Evolutionary conservation across 2,329 filamentous ascomycete species (phyloP), one percentile per base, ranked within the genome.

Genomic region (Curvularia sp.): DNA sequence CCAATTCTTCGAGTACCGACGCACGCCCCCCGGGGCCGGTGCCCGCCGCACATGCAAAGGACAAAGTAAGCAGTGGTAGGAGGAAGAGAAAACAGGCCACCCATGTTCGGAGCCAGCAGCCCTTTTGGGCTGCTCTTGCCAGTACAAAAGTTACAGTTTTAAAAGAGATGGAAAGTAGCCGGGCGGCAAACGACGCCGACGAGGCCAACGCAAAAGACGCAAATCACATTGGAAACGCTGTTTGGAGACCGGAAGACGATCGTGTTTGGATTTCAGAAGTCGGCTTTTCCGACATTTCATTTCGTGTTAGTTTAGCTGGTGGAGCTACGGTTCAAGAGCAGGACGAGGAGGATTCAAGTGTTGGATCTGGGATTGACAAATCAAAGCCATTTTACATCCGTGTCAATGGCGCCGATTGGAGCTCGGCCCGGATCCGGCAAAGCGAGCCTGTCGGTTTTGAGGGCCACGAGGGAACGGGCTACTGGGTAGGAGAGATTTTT

Each of bases 111-210:
- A 91, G 92, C 75, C 89, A 92, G 73, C 93, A 97, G 79, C 93
- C 93, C 49, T 86, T 97, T 65, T 97, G 93, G 93, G 92, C 93
- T 64, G 93, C 93, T 48, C 86, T 97, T 68, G 93, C 93, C 51
- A 97, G 92, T 80, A 97, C 93, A 73, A 97, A 97, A 83, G 93
- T 97, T 75, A 94, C 95, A 69, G 92, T 97, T 79, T 89, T 96
- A 73, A 95, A 96, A 80, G 93, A 78, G 81, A 85, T 83, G 76
- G 82, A 84, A 79, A 86, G 96, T 75, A 94, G 91, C 65, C 88
- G 91, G 75, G 88, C 89, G 57, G 85, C 89, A 60, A 86, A 86
- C 55, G 90, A 93, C 78, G 89, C 88, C 50, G 87, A 86, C 31
- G 89, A 89, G 70, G 88, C 90, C 66, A 89, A 91, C 73, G 88